Evolutionary conservation across 2,329 filamentous ascomycete species (phyloP), one percentile per base, ranked within the genome.

Genomic region (Cladosporium oxysporum): DNA sequence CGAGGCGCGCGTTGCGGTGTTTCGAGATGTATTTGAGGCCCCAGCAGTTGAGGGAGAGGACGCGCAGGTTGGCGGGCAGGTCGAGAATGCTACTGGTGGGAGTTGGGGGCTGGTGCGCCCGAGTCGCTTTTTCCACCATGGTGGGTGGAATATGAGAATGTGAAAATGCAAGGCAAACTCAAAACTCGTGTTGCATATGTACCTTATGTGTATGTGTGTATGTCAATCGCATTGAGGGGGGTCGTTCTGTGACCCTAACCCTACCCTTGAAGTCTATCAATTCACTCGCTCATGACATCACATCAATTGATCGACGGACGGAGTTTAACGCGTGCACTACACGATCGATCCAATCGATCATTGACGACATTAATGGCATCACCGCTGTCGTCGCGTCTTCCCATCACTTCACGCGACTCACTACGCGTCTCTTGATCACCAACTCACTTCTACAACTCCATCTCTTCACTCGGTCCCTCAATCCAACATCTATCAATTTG

Each of bases 41-140:
- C 94, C 95, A 98, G 87, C 93, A 97, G 80, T 99, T 99, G 77
- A 97, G 87, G 5, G 92, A 95, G 70, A 97, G 82, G 71, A 98
- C 84, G 74, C 91, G 90, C 76, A 98, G 84, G 35, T 80, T 81
- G 21, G 85, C 23, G 33, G 61, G 61, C 14, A 63, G 61, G 61
- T 63, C 61, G 50, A 63, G 50, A 50, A 63, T 63, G 28, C 33
- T 55, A 50, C 14, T 10, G 11, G 33, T 47, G 26, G 61, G 35
- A 14, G 55, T 33, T 23, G 41, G 41, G 41, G 21, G 41, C 14
- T 37, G n/a, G 4, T 33, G 21, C 14, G 18, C 33, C 23, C 55
- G 33, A 26, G 55, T 41, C n/a, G 21, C 33, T 35, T 33, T 10
- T 41, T 58, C 31, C 5, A 41, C 33, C 33, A 41, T 58, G 16